phyloP scores from a whole-genome alignment of 352 stramenopile species.

The Globisporangium splendens region DNA sequence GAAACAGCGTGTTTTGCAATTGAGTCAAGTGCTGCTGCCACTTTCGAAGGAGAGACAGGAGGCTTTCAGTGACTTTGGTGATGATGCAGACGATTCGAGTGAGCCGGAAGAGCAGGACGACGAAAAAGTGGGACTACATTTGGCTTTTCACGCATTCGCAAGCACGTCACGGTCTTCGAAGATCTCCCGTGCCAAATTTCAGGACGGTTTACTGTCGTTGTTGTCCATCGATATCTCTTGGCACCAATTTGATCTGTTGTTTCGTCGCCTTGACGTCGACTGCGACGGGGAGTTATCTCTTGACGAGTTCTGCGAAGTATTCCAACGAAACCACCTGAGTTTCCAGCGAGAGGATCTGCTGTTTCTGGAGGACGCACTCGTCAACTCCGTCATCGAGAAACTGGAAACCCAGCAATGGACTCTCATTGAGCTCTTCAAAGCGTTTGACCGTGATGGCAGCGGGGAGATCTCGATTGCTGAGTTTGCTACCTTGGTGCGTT shows the following conservation, averaged over 20 bases:
- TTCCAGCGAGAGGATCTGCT: conserved; percentile 30
- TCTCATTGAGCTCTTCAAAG: conserved; percentile 40
- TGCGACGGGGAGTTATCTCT: conserved; percentile 33
- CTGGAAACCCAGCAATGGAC: conserved; percentile 46
- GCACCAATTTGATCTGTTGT: conserved; percentile 53
- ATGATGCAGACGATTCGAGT: conserved; percentile 21
- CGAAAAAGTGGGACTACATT: conserved; percentile 21
- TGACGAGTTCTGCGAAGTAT: conserved; percentile 36
- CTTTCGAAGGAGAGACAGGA: conserved; percentile 21
- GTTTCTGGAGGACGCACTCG: conserved; percentile 36
- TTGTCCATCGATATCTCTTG: conserved; percentile 41
- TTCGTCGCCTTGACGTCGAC: conserved; percentile 36
- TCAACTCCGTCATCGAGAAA: conserved; percentile 38
- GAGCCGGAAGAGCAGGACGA: conserved; percentile 9
- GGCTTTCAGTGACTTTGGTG: conserved; percentile 45
- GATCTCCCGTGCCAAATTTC: conserved; percentile 41
- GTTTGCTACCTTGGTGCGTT: conserved; percentile 44
- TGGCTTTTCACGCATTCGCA: conserved; percentile 34
- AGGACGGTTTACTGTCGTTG: conserved; percentile 28
- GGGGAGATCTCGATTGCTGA: conserved; percentile 45
- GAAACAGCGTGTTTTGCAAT: conserved; percentile 34
- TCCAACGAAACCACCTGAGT: conserved; percentile 20
- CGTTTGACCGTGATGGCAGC: conserved; percentile 45
- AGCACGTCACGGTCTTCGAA: conserved; percentile 11
- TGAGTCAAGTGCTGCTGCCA: conserved; percentile 23